Percentiles rank a stretch among this genome's conserved stretches.
Evolutionary conservation across 75 land plant species (phyloP).

Genomic region (Pinus tabuliformis): DNA sequence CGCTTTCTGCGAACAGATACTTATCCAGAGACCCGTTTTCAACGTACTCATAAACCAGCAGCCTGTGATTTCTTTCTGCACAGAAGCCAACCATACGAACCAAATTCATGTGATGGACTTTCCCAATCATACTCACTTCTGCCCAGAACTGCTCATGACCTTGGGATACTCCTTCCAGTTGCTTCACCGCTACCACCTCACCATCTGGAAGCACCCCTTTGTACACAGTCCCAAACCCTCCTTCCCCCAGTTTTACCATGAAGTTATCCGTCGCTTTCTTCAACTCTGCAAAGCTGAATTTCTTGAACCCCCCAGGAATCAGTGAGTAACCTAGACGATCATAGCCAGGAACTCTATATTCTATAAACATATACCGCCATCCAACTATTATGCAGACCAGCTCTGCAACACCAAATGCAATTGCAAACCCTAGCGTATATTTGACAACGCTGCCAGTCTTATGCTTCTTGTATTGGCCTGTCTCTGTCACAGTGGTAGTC

Average conservation of each 20-base stretch:
- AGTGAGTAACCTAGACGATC: background rate
- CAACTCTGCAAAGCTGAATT: background rate
- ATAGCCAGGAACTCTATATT: background rate
- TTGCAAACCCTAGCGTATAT: background rate
- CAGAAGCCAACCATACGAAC: no score
- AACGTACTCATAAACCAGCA: background rate
- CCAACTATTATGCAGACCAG: no score
- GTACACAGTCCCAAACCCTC: conserved; percentile 18
- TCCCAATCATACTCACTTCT: no score
- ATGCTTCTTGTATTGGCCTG: no score
- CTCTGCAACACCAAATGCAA: no score
- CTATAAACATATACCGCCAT: conserved; percentile 26
- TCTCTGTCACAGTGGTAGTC: conserved; percentile 19
- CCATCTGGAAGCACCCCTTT: background rate
- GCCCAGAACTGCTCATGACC: no score
- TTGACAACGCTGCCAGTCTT: conserved; percentile 16
- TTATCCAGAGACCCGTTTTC: conserved; percentile 4
- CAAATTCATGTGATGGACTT: no score
- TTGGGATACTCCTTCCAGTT: no score
- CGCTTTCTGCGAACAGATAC: background rate
- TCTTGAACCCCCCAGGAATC: background rate
- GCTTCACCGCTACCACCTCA: background rate
- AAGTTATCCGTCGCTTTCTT: conserved; percentile 16
- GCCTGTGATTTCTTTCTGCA: no score
- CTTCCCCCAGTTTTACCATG: conserved; percentile 9